These are phyloP conservation scores for Ogataea degrootiae DNA, from an alignment of 805 yeast species.

Conservation along the genomic window DNA sequence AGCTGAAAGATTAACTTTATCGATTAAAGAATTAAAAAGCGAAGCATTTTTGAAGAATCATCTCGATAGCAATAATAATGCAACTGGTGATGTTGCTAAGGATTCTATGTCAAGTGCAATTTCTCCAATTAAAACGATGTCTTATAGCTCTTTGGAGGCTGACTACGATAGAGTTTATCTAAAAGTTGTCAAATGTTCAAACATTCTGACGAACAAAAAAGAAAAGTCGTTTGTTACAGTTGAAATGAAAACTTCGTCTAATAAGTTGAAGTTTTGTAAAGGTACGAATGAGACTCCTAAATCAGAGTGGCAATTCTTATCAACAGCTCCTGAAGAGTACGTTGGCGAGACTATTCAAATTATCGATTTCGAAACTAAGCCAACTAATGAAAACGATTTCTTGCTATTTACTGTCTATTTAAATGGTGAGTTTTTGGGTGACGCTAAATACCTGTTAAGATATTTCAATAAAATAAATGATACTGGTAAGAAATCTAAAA, in stretches of 20 bases:
- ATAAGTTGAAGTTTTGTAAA: slow-evolving; percentile 52
- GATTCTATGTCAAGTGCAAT: slow-evolving; percentile 40
- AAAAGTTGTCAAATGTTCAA: slow-evolving; percentile 43
- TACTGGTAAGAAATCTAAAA: slow-evolving; percentile 39
- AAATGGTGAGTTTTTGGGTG: slow-evolving; percentile 61
- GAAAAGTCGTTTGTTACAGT: slow-evolving; percentile 46
- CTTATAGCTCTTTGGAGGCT: slow-evolving; percentile 58
- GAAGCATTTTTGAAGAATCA: slow-evolving; percentile 21
- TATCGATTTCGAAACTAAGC: slow-evolving; percentile 47
- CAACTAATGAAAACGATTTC: slow-evolving; percentile 45
- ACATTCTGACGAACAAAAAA: slow-evolving; percentile 7
- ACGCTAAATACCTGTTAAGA: slow-evolving; percentile 43
- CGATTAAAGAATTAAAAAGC: slow-evolving; percentile 68
- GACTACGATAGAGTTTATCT: slow-evolving; percentile 59
- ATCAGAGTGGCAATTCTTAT: slow-evolving; percentile 63
- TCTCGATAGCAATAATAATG: slow-evolving; percentile 5
- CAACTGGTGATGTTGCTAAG: slow-evolving; percentile 21
- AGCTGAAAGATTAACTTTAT: slow-evolving; percentile 63
- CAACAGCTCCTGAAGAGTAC: slow-evolving; percentile 66
- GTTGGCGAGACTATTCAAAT: slow-evolving; percentile 69
- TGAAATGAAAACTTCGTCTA: slow-evolving; percentile 48
- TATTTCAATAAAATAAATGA: slow-evolving; percentile 24
- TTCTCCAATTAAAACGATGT: slow-evolving; percentile 59
- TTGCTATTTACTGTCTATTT: slow-evolving; percentile 52
- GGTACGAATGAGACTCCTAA: slow-evolving; percentile 57